Base-by-base conservation (phyloP, 768 basidiomycete genomes). In the Pulveroboletus sp. region DNA sequence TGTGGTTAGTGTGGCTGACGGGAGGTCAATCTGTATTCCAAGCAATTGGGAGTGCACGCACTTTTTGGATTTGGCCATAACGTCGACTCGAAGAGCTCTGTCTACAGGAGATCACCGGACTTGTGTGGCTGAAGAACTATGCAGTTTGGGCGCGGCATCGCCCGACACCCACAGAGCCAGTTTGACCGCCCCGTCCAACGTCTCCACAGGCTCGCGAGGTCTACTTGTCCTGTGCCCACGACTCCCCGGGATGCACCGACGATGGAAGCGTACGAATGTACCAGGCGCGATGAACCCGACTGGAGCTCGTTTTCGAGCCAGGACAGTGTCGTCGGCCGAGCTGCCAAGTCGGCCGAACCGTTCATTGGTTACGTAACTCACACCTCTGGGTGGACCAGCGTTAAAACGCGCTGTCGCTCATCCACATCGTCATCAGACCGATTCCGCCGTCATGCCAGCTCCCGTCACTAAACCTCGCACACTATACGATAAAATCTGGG, bases 61-160 rank as follows among this genome's bases (percentile, higher is more conserved):
- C 91, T 97, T 97, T 80, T 97, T 97, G 57, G 95, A 98, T 76
- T 98, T 96, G 80, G 93, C 85, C 93, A 96, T 97, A 60, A 68
- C 55, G 61, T 64, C 42, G 52, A 57, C 54, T 59, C 48, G 57
- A 40, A 43, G 45, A 21, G 21, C 31, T 35, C 21, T 21, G 35
- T 48, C 31, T n/a, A 38, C n/a, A 27, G 24, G 5, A 11, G 21
- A 21, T 21, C 21, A 21, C 21, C 8, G 49, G 40, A 17, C 18
- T 40, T n/a, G 12, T 56, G 66, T 68, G 67, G 67, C 67, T 68
- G 68, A 68, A 54, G 35, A 68, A 70, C 67, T 68, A 36, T 68
- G 37, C 51, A 68, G 67, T 57, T 62, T 32, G 8, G 0, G 3
- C 5, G 18, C 62, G 67, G 67, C 54, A 51, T 24, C 33, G 50